Conservation (phyloP, 768 basidiomycete genomes). For the Mycena latifolia region DNA sequence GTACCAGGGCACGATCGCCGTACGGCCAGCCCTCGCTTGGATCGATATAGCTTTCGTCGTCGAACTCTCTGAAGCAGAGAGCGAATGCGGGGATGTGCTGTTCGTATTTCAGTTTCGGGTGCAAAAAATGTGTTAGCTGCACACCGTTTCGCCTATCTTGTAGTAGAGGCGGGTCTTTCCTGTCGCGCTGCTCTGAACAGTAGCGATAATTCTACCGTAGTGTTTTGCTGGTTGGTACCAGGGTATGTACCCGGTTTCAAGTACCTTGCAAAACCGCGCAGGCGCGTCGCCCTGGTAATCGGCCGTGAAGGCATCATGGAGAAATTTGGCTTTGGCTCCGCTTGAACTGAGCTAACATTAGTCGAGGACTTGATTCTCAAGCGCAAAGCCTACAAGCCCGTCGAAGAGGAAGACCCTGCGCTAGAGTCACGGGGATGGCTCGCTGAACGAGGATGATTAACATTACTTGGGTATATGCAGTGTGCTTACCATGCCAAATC, state of each 20-base stretch:
- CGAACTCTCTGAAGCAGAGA: not conserved
- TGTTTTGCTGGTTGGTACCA: not conserved
- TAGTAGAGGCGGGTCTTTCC: conserved; percentile 6
- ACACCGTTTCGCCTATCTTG: not conserved
- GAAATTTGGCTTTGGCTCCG: not conserved
- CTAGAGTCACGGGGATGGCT: not conserved
- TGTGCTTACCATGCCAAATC: conserved; percentile 1
- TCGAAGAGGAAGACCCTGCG: not conserved
- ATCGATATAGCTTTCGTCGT: not conserved
- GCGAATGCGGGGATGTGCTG: conserved; percentile 8
- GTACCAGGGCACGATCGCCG: not conserved
- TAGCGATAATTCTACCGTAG: conserved; percentile 1
- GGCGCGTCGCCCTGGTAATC: not conserved
- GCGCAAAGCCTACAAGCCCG: not conserved
- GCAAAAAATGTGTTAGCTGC: not conserved
- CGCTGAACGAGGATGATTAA: not conserved
- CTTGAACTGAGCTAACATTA: not conserved
- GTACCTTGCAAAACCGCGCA: not conserved
- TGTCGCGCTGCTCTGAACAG: not conserved
- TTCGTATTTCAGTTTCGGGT: not conserved
- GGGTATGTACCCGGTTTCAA: not conserved
- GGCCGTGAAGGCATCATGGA: conserved; percentile 6
- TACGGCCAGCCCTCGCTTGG: conserved; percentile 11
- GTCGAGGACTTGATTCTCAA: not conserved
- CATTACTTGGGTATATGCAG: not conserved